Conservation (phyloP, 2,329 filamentous ascomycete species). For the Stemphylium vesicarium region DNA sequence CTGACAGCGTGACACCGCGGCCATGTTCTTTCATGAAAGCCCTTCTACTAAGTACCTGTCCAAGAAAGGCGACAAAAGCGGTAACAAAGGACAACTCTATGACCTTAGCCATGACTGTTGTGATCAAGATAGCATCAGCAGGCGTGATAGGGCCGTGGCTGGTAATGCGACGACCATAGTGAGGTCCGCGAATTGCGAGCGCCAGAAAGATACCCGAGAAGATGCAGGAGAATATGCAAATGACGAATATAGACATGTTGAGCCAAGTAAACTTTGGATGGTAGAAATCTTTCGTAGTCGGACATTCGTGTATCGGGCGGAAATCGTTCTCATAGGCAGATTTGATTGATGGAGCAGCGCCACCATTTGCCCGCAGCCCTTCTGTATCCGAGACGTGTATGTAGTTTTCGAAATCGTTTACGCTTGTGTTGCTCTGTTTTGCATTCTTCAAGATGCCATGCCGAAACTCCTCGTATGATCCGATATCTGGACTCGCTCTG, state of each 20-base stretch:
- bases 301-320: conserved; percentile 45
- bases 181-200: conserved; percentile 66
- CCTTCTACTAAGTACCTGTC: conserved; percentile 74
- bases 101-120: conserved; percentile 74
- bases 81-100: conserved; percentile 82
- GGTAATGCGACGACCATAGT: conserved; percentile 66
- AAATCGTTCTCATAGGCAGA: conserved; percentile 48
- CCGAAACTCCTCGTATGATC: conserved; percentile 38
- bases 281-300: conserved; percentile 48
- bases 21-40: conserved; percentile 65
- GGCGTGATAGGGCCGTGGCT: conserved; percentile 61
- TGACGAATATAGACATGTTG: conserved; percentile 47
- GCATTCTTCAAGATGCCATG: conserved; percentile 30
- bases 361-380: conserved; percentile 20
- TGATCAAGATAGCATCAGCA: conserved; percentile 70
- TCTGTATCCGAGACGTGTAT: conserved; percentile 33
- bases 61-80: conserved; percentile 75
- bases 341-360: conserved; percentile 36
- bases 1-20: conserved; percentile 73
- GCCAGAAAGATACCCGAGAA: conserved; percentile 71
- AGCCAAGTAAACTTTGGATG: conserved; percentile 57
- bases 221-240: conserved; percentile 68
- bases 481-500: conserved; percentile 35
- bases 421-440: conserved; percentile 25
- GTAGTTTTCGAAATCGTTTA: conserved; percentile 41